A percentile compares a stretch with the other conserved stretches of the same genome.
Evolutionary conservation across 2,329 filamentous ascomycete species (phyloP).

Genomic region (Calonectria crousiana): DNA sequence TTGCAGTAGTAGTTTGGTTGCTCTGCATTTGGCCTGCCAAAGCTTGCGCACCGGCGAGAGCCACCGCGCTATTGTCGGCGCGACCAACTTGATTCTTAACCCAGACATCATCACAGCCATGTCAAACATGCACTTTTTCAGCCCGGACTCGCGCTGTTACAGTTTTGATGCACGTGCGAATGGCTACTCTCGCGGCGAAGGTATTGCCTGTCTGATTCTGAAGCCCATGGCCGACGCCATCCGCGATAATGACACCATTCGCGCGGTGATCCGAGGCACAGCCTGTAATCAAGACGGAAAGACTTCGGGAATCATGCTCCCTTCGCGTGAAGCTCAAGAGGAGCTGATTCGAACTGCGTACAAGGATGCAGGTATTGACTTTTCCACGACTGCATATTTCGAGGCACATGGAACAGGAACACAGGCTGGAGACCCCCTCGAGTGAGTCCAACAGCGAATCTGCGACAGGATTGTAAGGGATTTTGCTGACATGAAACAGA

Average conservation of each 20-base stretch:
- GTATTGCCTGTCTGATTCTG: slow-evolving; percentile 51
- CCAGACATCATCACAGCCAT: slow-evolving; percentile 39
- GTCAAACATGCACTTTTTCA: slow-evolving; percentile 39
- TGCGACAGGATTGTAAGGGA: neutral
- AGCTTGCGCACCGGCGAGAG: slow-evolving; percentile 29
- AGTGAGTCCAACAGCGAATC: neutral
- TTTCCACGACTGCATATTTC: slow-evolving; percentile 32
- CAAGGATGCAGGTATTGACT: slow-evolving; percentile 28
- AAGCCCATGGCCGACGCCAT: slow-evolving; percentile 59
- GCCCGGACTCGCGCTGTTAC: slow-evolving; percentile 36
- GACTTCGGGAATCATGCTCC: slow-evolving; percentile 54
- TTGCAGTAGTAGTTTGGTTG: slow-evolving; percentile 18
- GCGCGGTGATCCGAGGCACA: slow-evolving; percentile 50
- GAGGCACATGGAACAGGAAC: slow-evolving; percentile 43
- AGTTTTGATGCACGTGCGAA: slow-evolving; percentile 53
- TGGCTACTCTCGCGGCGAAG: slow-evolving; percentile 61
- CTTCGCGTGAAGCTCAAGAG: slow-evolving; percentile 48
- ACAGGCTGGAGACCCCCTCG: slow-evolving; percentile 32
- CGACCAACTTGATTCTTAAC: slow-evolving; percentile 39
- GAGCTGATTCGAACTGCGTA: slow-evolving; percentile 49
- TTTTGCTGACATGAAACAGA: neutral
- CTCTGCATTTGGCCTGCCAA: slow-evolving; percentile 28
- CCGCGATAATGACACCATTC: slow-evolving; percentile 54
- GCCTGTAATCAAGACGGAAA: slow-evolving; percentile 55
- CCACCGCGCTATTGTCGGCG: slow-evolving; percentile 39